phyloP scores from a whole-genome alignment of 805 yeast species.

The Lachancea meyersii region DNA sequence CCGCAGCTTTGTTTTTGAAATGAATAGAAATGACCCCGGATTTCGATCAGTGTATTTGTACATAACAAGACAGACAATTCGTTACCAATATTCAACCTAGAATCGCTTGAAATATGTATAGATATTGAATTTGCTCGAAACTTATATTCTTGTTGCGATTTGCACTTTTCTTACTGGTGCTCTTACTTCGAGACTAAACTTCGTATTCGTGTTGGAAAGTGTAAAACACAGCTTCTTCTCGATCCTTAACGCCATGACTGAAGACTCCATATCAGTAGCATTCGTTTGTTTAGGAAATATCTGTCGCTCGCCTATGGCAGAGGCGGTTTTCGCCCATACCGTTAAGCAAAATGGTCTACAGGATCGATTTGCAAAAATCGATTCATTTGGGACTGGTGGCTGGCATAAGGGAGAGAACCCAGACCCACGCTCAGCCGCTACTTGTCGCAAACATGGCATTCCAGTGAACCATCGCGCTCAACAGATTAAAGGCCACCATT shows the following conservation, averaged over 20 bases:
- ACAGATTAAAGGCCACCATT: slow-evolving; percentile 48
- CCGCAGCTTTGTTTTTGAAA: too few relatives aligned
- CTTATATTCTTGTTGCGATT: background rate
- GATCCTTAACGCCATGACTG: background rate
- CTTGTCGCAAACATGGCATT: slow-evolving; percentile 66
- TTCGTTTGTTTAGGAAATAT: slow-evolving; percentile 89
- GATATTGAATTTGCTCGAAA: background rate
- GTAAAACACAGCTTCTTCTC: background rate
- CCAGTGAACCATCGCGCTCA: slow-evolving; percentile 74
- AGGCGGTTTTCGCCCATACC: slow-evolving; percentile 71
- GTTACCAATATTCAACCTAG: too few relatives aligned
- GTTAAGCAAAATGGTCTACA: slow-evolving; percentile 45
- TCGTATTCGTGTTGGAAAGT: background rate
- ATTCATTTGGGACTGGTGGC: slow-evolving; percentile 84
- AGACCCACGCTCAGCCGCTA: slow-evolving; percentile 63
- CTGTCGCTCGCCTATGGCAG: slow-evolving; percentile 98
- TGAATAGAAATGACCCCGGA: too few relatives aligned
- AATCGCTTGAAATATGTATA: too few relatives aligned
- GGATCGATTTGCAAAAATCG: slow-evolving; percentile 49
- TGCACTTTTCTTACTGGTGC: too few relatives aligned
- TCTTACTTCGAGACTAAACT: background rate
- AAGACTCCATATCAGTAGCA: slow-evolving; percentile 53
- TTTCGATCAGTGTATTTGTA: too few relatives aligned
- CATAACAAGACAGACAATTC: background rate
- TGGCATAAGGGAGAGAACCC: slow-evolving; percentile 82